A percentile compares a stretch with the other conserved stretches of the same genome.
phyloP scores from a whole-genome alignment of 2,329 filamentous ascomycete genomes.

The Tolypocladium inflatum region DNA sequence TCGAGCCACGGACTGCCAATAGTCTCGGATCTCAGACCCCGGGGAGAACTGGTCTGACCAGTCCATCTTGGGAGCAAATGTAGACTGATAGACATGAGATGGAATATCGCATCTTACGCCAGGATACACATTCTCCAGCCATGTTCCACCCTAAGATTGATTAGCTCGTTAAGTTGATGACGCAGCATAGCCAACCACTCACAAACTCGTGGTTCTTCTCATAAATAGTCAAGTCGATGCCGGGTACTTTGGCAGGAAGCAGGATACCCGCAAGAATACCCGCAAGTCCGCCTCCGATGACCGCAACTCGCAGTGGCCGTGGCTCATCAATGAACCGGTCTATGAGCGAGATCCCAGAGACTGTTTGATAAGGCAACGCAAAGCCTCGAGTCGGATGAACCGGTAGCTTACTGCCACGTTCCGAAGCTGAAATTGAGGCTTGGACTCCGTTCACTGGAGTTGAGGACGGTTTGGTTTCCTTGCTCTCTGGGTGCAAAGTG shows the following conservation, averaged over 20 bases:
- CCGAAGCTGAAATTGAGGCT: no score
- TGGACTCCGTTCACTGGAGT: no score
- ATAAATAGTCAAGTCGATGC: constrained; percentile 54
- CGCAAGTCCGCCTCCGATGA: constrained; percentile 26
- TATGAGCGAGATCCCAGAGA: constrained; percentile 7
- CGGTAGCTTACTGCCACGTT: no score
- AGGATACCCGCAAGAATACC: constrained; percentile 49
- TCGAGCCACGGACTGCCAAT: constrained; percentile 52
- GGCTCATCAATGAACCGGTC: constrained; percentile 25
- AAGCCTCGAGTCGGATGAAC: no score
- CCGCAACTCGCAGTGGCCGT: constrained; percentile 21
- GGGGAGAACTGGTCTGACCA: constrained; percentile 62
- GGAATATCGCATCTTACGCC: constrained; percentile 61
- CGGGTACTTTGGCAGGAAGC: constrained; percentile 59
- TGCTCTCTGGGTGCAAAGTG: no score
- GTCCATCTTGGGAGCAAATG: constrained; percentile 56
- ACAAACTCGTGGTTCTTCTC: constrained; percentile 62
- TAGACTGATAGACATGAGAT: constrained; percentile 60
- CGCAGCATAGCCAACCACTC: constrained; percentile 17
- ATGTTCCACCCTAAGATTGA: constrained; percentile 35
- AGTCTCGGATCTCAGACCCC: constrained; percentile 56
- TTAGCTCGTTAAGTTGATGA: no score
- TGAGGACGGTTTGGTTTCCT: no score
- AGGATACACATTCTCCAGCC: constrained; percentile 50
- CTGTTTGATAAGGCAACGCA: no score